Evolutionary conservation across 306 rosid genomes (phyloP).

Genomic region (Citrullus colocynthis): DNA sequence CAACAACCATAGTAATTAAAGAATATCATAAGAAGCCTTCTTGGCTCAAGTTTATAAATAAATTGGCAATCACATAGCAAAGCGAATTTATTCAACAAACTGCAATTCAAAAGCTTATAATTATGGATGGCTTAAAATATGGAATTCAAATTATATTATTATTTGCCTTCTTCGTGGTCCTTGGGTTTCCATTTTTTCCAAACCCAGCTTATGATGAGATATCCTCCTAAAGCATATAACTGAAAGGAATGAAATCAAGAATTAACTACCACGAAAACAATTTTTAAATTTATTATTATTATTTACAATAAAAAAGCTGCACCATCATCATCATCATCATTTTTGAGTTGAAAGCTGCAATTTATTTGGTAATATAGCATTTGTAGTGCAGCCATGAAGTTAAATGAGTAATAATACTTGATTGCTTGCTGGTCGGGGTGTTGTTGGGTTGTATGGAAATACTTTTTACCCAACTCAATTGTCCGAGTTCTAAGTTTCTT

Average conservation of each 20-base stretch:
- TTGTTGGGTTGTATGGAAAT: too few species aligned
- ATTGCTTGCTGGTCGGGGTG: too few species aligned
- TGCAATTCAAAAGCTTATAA: not conserved
- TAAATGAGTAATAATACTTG: too few species aligned
- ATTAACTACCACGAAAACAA: not conserved
- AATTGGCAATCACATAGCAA: not conserved
- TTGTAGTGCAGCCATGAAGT: not conserved
- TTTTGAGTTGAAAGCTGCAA: not conserved
- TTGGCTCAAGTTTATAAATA: not conserved
- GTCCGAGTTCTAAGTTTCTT: too few species aligned
- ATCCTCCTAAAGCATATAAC: constrained; percentile 3
- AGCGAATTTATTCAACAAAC: not conserved
- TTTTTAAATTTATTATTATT: not conserved
- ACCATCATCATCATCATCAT: too few species aligned
- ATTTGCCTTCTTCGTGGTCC: not conserved
- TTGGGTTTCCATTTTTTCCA: not conserved
- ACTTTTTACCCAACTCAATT: too few species aligned
- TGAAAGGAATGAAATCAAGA: not conserved
- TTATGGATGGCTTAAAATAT: not conserved
- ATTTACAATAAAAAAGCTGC: too few species aligned
- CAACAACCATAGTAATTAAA: not conserved
- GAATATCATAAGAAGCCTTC: not conserved
- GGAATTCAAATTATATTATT: not conserved
- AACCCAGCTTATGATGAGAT: not conserved
- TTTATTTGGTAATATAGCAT: too few species aligned